Percentiles rank a stretch among this genome's conserved stretches.
phyloP scores from a whole-genome alignment of 768 basidiomycete species.

The Kondoa malvinella region DNA sequence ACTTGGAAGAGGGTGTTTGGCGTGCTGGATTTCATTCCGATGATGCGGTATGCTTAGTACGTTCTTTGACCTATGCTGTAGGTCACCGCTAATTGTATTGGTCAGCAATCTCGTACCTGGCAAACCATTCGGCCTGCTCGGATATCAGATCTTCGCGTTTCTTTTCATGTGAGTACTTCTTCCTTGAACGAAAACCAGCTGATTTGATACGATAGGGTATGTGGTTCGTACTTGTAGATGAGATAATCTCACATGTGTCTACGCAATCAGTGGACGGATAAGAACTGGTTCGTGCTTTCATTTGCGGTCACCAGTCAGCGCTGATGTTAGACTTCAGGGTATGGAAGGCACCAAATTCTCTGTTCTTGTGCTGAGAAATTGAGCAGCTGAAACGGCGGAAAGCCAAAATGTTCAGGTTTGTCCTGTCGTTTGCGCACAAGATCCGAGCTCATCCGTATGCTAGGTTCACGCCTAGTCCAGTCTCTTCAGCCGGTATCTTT shows the following conservation, averaged over 20 bases:
- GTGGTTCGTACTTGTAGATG: not conserved
- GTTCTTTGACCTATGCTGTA: not conserved
- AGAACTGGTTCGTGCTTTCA: constrained; percentile 33
- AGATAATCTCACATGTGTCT: constrained; percentile 38
- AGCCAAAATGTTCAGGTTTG: constrained; percentile 36
- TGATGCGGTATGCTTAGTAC: constrained; percentile 33
- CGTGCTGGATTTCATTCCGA: constrained; percentile 40
- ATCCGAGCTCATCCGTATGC: not conserved
- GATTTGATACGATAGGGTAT: not conserved
- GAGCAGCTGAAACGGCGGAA: constrained; percentile 33
- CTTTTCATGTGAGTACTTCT: constrained; percentile 34
- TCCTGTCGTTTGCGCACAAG: not conserved
- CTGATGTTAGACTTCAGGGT: not conserved
- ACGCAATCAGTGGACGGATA: constrained; percentile 39
- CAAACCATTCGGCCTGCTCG: constrained; percentile 35
- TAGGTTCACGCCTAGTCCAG: constrained; percentile 39
- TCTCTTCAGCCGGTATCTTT: constrained; percentile 34
- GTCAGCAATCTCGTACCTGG: constrained; percentile 37
- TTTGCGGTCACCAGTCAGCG: not conserved
- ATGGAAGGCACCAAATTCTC: not conserved
- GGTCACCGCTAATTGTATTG: not conserved
- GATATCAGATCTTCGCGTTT: constrained; percentile 39
- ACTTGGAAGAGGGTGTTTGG: constrained; percentile 38
- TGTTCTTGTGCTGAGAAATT: not conserved
- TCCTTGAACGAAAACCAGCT: not conserved